phyloP scores from a whole-genome alignment of 768 basidiomycete species.

The Butyriboletus loyo region DNA sequence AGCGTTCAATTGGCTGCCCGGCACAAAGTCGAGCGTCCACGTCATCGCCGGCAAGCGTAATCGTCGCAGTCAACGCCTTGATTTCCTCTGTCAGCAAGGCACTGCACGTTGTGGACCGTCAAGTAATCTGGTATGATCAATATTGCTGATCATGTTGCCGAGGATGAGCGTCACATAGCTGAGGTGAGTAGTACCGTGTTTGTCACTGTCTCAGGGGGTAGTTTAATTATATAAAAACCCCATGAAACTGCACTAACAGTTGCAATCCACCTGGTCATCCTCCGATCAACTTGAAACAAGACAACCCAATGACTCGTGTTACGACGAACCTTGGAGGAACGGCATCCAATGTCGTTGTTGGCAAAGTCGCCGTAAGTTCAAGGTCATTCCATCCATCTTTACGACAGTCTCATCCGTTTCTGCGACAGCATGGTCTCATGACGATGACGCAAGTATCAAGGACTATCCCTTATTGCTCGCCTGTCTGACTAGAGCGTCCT shows the following conservation, averaged over 20 bases:
- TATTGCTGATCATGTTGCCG: not conserved
- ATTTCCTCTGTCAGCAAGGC: too few relatives aligned
- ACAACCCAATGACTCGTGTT: constrained; percentile 23
- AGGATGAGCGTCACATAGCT: not conserved
- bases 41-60: too few relatives aligned
- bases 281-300: not conserved
- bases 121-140: not conserved
- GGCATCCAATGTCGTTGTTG: constrained; percentile 34
- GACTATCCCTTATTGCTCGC: not conserved
- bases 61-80: too few relatives aligned
- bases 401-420: not conserved
- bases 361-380: constrained; percentile 33
- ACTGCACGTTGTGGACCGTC: too few relatives aligned
- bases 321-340: constrained; percentile 39
- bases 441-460: constrained; percentile 44
- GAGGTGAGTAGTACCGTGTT: not conserved
- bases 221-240: too few relatives aligned
- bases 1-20: too few relatives aligned
- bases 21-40: too few relatives aligned
- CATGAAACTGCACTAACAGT: not conserved
- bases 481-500: not conserved
- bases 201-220: too few relatives aligned
- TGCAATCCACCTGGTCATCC: not conserved
- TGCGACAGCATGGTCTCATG: constrained; percentile 49
- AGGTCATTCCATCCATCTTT: constrained; percentile 4